Percentiles rank a stretch among this genome's conserved stretches.
These are phyloP conservation scores for Penicillium egyptiacum DNA, from an alignment of 495 filamentous ascomycete species.

Conservation along the genomic window DNA sequence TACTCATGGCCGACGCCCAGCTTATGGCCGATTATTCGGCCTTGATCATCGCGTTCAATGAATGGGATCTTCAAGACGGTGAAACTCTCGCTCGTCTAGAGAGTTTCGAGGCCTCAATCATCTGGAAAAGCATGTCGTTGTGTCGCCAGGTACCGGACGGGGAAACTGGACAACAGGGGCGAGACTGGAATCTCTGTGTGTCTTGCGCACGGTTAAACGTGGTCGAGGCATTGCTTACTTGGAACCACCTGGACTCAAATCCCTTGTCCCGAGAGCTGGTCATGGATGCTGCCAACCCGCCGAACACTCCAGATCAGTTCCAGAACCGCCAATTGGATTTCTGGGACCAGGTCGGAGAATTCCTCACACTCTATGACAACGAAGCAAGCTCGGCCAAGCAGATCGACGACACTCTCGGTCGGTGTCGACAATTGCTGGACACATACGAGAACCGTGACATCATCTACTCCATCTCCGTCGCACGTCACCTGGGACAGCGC, in stretches of 20 bases:
- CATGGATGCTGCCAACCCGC: slow-evolving; percentile 43
- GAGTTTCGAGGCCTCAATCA: slow-evolving; percentile 67
- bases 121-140: slow-evolving; percentile 63
- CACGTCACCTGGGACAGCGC: slow-evolving; percentile 68
- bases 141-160: slow-evolving; percentile 46
- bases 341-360: slow-evolving; percentile 73
- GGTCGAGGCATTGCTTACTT: slow-evolving; percentile 72
- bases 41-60: slow-evolving; percentile 54
- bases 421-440: slow-evolving; percentile 67
- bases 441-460: slow-evolving; percentile 87
- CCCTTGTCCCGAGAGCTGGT: slow-evolving; percentile 49
- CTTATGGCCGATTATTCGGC: slow-evolving; percentile 63
- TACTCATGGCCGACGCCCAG: slow-evolving; percentile 57
- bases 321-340: slow-evolving; percentile 69
- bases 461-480: slow-evolving; percentile 82
- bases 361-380: slow-evolving; percentile 66
- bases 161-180: slow-evolving; percentile 38
- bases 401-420: slow-evolving; percentile 62
- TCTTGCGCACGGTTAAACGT: slow-evolving; percentile 70
- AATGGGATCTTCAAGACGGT: slow-evolving; percentile 40
- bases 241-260: slow-evolving; percentile 60
- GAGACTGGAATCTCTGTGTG: slow-evolving; percentile 54
- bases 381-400: slow-evolving; percentile 55
- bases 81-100: slow-evolving; percentile 51
- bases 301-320: slow-evolving; percentile 48